Evolutionary conservation across 2,329 filamentous ascomycete species (phyloP).

Genomic region (Knoxdaviesia capensis): DNA sequence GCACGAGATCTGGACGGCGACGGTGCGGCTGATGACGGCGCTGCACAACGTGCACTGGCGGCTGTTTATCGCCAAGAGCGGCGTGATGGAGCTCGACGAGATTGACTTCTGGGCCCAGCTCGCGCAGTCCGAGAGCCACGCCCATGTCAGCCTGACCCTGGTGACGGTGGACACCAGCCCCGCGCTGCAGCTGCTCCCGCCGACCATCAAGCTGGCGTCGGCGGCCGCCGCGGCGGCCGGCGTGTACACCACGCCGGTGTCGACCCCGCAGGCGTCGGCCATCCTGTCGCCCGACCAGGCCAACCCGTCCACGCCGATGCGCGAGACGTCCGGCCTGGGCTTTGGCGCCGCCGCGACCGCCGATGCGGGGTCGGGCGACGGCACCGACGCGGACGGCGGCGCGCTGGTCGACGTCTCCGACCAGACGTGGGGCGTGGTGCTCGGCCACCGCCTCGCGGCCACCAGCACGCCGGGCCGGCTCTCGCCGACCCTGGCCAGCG

Average conservation of each 20-base stretch:
- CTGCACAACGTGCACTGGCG: conserved; percentile 57
- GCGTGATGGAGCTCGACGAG: conserved; percentile 46
- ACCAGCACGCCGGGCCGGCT: conserved; percentile 32
- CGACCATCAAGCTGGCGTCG: conserved; percentile 26
- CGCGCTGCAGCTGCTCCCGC: conserved; percentile 40
- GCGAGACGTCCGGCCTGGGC: conserved; percentile 12
- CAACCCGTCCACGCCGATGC: conserved; percentile 27
- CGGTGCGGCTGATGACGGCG: conserved; percentile 51
- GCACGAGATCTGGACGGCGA: conserved; percentile 60
- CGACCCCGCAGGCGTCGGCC: conserved; percentile 39
- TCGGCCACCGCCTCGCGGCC: conserved; percentile 44
- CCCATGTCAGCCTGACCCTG: conserved; percentile 33
- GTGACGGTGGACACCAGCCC: conserved; percentile 46
- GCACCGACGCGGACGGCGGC: conserved; percentile 32
- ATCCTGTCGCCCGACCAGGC: conserved; percentile 41
- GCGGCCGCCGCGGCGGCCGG: conserved; percentile 19
- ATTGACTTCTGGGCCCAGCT: conserved; percentile 36
- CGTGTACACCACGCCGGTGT: conserved; percentile 44
- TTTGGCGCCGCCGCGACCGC: conserved; percentile 15
- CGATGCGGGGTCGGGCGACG: conserved; percentile 18
- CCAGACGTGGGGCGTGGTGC: conserved; percentile 55
- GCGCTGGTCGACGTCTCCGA: conserved; percentile 54
- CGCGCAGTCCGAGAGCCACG: conserved; percentile 28
- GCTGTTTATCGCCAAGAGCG: conserved; percentile 52
- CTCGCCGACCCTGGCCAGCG: conserved; percentile 38